Base-by-base conservation (phyloP, 2,329 filamentous ascomycete species). In the Chrysosporium queenslandicum region DNA sequence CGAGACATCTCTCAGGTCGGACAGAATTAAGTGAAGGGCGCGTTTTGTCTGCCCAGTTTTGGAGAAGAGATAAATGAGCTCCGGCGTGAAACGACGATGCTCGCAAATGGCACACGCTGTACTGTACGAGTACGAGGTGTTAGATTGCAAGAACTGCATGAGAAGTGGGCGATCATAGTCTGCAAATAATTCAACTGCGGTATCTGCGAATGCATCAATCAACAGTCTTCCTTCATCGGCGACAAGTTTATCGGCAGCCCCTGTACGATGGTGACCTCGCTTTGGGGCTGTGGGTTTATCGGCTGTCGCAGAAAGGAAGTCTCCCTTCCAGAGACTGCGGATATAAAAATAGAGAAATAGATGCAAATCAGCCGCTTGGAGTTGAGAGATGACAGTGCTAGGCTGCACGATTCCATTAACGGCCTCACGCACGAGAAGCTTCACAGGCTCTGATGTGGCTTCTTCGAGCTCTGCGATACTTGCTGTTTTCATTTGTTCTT, bases 31-130 rank as follows among this genome's bases (percentile, higher is more conserved):
- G 61, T 85, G 90, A 2, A 98, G 74, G 0, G 94, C 94, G 11
- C 86, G 82, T 68, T 96, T 94, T 60, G 88, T 92, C 67, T 96
- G 84, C 0, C 92, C 92, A 0, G 89, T 97, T 66, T 96, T 96
- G 55, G 89, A 94, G 61, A 97, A 85, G 1, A 98, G 79, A 63
- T 92, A 92, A 12, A 98, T 91, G n/a, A 97, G 79, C 66, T 98
- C 92, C 34, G 88, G 86, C 45, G 94, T 86, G 68, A 86, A 97
- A 59, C 85, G 82, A 58, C 80, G 78, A 12, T 76, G 72, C 67
- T 97, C 89, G 64, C 92, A 98, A 61, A 94, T 77, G 73, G 79
- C 57, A 71, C 86, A 66, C 71, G 73, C 73, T 18, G 60, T 84
- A 61, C 92, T 88, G 60, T 95, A 89, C n/a, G 82, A 82, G 66